A percentile compares a stretch with the other conserved stretches of the same genome.
Evolutionary conservation across 768 basidiomycete genomes (phyloP).

Genomic region (Amanita exitialis): DNA sequence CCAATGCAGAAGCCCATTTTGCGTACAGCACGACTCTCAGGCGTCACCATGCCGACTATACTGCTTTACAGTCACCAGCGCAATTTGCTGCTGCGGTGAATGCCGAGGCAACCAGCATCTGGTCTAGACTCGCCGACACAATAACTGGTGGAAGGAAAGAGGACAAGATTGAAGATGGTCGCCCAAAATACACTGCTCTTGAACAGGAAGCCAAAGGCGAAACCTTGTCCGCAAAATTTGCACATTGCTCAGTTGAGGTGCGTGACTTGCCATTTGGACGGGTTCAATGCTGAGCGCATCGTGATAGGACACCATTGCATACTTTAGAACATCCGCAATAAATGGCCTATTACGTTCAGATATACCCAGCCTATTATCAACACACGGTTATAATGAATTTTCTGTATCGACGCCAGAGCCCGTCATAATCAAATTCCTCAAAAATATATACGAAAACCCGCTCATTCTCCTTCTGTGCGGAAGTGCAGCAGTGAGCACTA

Average conservation of each 20-base stretch:
- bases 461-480: conserved; percentile 85
- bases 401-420: conserved; percentile 78
- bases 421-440: conserved; percentile 77
- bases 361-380: conserved; percentile 51
- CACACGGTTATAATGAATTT: conserved; percentile 91
- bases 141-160: conserved; percentile 28
- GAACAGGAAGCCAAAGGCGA: conserved; percentile 27
- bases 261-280: conserved; percentile 13
- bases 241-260: conserved; percentile 57
- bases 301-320: conserved; percentile 59
- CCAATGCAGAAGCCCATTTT: conserved; percentile 65
- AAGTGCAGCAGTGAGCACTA: conserved; percentile 79
- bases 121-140: conserved; percentile 32
- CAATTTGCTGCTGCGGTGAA: conserved; percentile 36
- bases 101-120: conserved; percentile 39
- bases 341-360: conserved; percentile 54
- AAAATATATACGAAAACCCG: conserved; percentile 93
- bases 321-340: conserved; percentile 55
- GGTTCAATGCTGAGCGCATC: conserved; percentile 2
- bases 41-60: conserved; percentile 46
- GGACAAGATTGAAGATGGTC: conserved; percentile 20
- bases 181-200: conserved; percentile 20
- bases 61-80: conserved; percentile 34
- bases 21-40: conserved; percentile 77
- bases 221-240: conserved; percentile 61